Evolutionary conservation across 83 land plant genomes (phyloP).

Genomic region (Larix sibirica): DNA sequence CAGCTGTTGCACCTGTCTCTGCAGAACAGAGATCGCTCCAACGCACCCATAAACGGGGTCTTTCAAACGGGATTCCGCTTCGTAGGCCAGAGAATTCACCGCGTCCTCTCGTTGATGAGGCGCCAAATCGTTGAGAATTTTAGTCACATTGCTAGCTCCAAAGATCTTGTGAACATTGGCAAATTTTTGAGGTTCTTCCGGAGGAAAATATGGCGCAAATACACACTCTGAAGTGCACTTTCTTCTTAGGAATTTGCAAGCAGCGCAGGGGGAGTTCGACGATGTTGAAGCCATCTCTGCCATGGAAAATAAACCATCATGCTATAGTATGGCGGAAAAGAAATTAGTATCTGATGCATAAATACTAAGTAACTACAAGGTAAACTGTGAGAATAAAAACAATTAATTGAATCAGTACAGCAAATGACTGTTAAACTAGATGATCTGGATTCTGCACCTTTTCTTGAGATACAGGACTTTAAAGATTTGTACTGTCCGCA

Average conservation of each 20-base stretch:
- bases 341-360: too few relatives aligned
- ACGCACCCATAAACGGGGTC: conserved; percentile 40
- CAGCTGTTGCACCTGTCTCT: conserved; percentile 10
- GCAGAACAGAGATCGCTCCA: conserved; percentile 29
- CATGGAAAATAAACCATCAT: too few relatives aligned
- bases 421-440: too few relatives aligned
- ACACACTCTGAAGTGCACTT: conserved; percentile 53
- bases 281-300: too few relatives aligned
- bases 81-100: conserved; percentile 54
- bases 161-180: conserved; percentile 63
- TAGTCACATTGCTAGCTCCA: conserved; percentile 63
- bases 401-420: too few relatives aligned
- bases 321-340: too few relatives aligned
- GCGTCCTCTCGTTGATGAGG: conserved; percentile 62
- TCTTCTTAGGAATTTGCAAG: conserved; percentile 58
- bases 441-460: too few relatives aligned
- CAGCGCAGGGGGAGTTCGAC: conserved; percentile 56
- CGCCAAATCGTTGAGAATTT: conserved; percentile 46
- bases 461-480: too few relatives aligned
- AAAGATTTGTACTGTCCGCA: too few relatives aligned
- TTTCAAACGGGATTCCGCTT: conserved; percentile 54
- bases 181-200: conserved; percentile 59
- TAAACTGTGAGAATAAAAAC: too few relatives aligned
- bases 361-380: too few relatives aligned
- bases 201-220: conserved; percentile 64